Evolutionary conservation across 306 rosid genomes (phyloP).

Genomic region (Amphicarpaea edgeworthii): DNA sequence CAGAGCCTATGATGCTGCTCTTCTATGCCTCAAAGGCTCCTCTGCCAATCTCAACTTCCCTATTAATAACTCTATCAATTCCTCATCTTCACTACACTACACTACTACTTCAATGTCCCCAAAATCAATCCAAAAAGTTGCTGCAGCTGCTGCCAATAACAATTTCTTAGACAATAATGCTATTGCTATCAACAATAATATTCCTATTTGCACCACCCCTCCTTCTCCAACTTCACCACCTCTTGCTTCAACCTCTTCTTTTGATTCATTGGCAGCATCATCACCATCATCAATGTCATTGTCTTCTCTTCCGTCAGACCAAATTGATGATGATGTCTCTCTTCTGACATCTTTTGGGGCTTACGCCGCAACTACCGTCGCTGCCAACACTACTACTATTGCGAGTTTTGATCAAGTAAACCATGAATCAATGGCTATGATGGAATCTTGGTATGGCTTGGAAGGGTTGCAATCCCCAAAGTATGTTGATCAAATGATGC

Average conservation of each 20-base stretch:
- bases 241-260: constrained; percentile 54
- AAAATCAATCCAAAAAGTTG: constrained; percentile 82
- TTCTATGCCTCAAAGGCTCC: constrained; percentile 90
- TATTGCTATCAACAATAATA: neutral
- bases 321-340: constrained; percentile 63
- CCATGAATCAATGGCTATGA: constrained; percentile 61
- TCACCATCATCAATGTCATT: constrained; percentile 62
- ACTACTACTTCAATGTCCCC: constrained; percentile 77
- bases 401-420: constrained; percentile 31
- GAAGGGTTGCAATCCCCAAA: constrained; percentile 65
- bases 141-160: constrained; percentile 83
- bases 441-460: constrained; percentile 73
- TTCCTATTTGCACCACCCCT: neutral
- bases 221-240: constrained; percentile 44
- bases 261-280: constrained; percentile 65
- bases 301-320: constrained; percentile 58
- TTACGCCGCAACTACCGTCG: constrained; percentile 2
- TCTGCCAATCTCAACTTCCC: constrained; percentile 89
- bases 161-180: constrained; percentile 44
- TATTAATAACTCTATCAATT: too few relatives aligned
- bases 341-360: constrained; percentile 54
- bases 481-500: constrained; percentile 74
- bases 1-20: constrained; percentile 98
- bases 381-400: neutral
- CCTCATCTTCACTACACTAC: constrained; percentile 43